Evolutionary conservation across 2,329 filamentous ascomycete genomes (phyloP), one percentile per base, ranked within the genome.

Genomic region (Boeremia lycopersici): DNA sequence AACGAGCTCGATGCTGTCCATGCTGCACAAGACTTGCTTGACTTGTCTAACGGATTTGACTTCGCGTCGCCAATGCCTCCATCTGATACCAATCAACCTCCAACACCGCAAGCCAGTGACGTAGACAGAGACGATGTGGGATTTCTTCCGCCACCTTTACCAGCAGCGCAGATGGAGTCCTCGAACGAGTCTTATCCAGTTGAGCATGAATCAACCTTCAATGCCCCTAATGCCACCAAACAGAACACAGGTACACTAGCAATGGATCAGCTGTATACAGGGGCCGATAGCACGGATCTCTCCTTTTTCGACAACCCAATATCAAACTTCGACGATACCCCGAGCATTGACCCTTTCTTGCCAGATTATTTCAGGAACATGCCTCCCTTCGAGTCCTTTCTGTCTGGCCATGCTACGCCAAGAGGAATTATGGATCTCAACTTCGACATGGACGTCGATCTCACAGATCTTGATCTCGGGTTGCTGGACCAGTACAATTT

Each of bases 401-500:
- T 69, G 5, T 71, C 69, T 13, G 77, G 76, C 4, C 74, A 76
- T 29, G 75, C 71, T 60, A 79, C 77, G 6, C 78, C 78, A 12
- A 74, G 77, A 19, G 77, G 78, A 9, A 69, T 78, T 9, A 71
- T 79, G 59, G 78, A 79, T 42, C 75, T 77, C 53, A 77, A 74
- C 40, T 75, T 79, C 13, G 74, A 79, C 48, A 74, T 77, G 34
- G 77, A 79, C 48, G 70, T 80, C 48, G 76, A 78, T 36, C 66
- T 81, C 15, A 78, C 77, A 45, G 77, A 78, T 48, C 60, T 79
- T 28, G 78, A 81, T 57, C 66, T 80, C 34, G 74, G 71, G 38
- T 74, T 79, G 38, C 68, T 80, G 6, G 77, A 80, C 45, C 74
- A 76, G 9, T 79, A 79, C 62, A 79, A 78, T 57, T 74, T 76